A percentile compares a stretch with the other conserved stretches of the same genome.
Conservation (phyloP, 495 filamentous ascomycete species). For the Hyaloscypha finlandica region DNA sequence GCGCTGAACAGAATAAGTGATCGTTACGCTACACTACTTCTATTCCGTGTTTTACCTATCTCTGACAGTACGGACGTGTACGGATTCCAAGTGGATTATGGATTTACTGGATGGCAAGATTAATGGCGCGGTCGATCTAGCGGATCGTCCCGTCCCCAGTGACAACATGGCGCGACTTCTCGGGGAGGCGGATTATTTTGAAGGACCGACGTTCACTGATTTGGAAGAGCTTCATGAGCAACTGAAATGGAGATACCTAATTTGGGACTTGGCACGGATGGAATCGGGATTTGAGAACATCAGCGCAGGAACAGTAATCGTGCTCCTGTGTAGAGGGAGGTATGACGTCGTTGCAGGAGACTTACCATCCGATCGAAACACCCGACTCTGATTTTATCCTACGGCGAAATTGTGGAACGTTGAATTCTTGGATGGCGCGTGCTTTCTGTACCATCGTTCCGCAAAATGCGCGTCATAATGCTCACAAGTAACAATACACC, state of each 20-base stretch:
- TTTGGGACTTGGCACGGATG: neutral
- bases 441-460: neutral
- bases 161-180: neutral
- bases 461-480: neutral
- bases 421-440: neutral
- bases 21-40: neutral
- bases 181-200: neutral
- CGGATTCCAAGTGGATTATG: too few relatives aligned
- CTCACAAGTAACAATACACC: neutral
- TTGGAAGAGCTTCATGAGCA: neutral
- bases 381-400: neutral
- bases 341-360: neutral
- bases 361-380: neutral
- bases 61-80: too few relatives aligned
- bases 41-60: too few relatives aligned
- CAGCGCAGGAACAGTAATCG: neutral
- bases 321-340: neutral
- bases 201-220: neutral
- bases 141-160: neutral
- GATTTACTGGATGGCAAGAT: neutral
- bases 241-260: neutral
- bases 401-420: neutral
- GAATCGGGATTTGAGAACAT: neutral
- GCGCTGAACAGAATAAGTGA: neutral
- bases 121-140: neutral